Evolutionary conservation across 257 asterid genomes (phyloP), one percentile per base, ranked within the genome.

Genomic region (Paulownia fortunei): DNA sequence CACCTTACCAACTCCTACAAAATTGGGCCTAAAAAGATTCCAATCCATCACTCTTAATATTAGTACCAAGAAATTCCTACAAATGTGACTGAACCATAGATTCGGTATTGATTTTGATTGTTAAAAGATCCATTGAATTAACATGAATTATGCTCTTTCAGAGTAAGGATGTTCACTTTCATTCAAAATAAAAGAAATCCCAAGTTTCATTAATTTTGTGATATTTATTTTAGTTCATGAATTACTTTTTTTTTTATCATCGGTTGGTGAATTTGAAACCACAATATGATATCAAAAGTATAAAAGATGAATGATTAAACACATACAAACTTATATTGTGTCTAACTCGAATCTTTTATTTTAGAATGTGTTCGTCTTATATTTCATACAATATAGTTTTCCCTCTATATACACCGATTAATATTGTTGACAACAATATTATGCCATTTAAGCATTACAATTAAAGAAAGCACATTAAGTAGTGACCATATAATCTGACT

Each of bases 401-500:
- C 62, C 19, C 37, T 72, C 56, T 27, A 46, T 26, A 54, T n/a
- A n/a, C 36, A 52, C 76, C 34, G 7, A 16, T 5, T 12, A 12
- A 47, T 15, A 47, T 15, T 47, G 12, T 47, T 12, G 55, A 19
- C 42, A 11, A 72, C 23, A 39, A n/a, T 8, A 36, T 36, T 72
- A 19, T 21, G n/a, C 55, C 18, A 44, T n/a, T 32, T 51, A 47
- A 55, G 30, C 11, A 49, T 44, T 63, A 11, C 39, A 51, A 32
- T 75, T 47, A 62, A 46, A 27, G 72, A 74, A 49, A 54, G 32
- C 68, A 61, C 42, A 64, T 32, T 64, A 65, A 37, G 51, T 66
- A 66, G 76, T 76, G 69, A 9, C 51, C 67, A 67, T 66, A 15
- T 1, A 24, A 41, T 55, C 39, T 56, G 58, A 66, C 69, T 76